Percentiles rank a stretch among this genome's conserved stretches.
Conservation (phyloP, 148 eudicot genomes). For the Hydrangea macrophylla region DNA sequence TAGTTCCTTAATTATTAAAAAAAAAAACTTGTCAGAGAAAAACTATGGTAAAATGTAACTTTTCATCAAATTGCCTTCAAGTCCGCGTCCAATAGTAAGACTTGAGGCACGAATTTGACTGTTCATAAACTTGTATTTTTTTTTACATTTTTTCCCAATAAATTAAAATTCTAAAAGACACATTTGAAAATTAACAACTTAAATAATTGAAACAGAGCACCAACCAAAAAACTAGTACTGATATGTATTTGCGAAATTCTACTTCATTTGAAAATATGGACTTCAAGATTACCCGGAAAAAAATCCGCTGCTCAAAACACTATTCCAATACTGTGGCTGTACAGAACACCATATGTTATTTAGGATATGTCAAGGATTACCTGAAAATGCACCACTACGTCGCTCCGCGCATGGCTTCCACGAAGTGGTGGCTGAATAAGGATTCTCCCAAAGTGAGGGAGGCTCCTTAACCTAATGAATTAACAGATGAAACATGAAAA, state of each 20-base stretch:
- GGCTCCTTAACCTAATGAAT: slow-evolving; percentile 71
- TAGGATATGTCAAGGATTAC: slow-evolving; percentile 26
- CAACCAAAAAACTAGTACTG: no score
- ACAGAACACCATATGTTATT: not conserved
- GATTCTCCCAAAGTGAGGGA: slow-evolving; percentile 96
- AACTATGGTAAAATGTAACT: not conserved
- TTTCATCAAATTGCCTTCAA: not conserved
- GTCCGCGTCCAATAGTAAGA: not conserved
- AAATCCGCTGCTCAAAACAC: not conserved
- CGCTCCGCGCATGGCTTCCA: slow-evolving; percentile 98
- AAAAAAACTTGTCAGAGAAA: not conserved
- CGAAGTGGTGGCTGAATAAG: slow-evolving; percentile 84
- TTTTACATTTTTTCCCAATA: not conserved
- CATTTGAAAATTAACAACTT: no score
- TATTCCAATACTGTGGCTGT: not conserved
- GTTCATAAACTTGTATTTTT: not conserved
- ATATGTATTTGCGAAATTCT: no score
- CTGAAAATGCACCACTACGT: slow-evolving; percentile 55
- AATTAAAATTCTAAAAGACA: not conserved
- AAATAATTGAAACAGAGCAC: no score
- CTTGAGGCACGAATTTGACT: not conserved
- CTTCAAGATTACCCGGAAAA: not conserved
- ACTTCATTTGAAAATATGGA: no score
- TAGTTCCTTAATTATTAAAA: no score
- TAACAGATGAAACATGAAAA: slow-evolving; percentile 8